These are phyloP conservation scores for Leucocoprinus sp. DNA, from an alignment of 768 basidiomycete genomes.

Conservation along the genomic window DNA sequence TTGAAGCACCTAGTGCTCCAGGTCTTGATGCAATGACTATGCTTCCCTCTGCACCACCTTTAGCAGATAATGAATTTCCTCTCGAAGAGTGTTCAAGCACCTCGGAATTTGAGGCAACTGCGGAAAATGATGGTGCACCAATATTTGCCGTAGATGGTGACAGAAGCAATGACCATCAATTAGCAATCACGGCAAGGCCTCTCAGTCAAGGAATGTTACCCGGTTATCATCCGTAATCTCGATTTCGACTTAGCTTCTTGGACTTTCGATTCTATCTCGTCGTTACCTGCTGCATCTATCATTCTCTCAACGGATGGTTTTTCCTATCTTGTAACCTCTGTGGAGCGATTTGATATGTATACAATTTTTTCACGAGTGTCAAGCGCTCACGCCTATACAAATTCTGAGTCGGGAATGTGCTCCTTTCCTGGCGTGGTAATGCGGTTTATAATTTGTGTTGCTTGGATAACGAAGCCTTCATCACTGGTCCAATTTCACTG, in stretches of 20 bases:
- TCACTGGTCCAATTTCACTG: too few relatives aligned
- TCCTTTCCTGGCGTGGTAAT: too few relatives aligned
- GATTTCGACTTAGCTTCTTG: neutral
- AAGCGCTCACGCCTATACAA: too few relatives aligned
- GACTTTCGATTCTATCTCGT: neutral
- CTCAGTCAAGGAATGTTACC: conserved; percentile 13
- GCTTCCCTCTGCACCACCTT: conserved; percentile 43
- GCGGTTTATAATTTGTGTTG: too few relatives aligned
- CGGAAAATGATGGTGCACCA: conserved; percentile 12
- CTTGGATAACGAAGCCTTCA: too few relatives aligned
- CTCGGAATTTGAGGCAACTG: conserved; percentile 8
- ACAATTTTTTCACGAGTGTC: too few relatives aligned
- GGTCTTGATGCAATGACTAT: conserved; percentile 20
- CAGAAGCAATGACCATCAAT: neutral
- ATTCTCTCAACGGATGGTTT: conserved; percentile 1
- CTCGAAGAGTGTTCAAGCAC: conserved; percentile 9
- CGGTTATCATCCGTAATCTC: conserved; percentile 21
- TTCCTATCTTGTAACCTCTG: neutral
- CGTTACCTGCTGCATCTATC: neutral
- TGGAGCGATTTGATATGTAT: too few relatives aligned
- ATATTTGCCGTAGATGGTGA: conserved; percentile 5
- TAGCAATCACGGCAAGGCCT: neutral
- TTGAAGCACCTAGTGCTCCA: conserved; percentile 33
- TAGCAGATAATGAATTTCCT: conserved; percentile 20
- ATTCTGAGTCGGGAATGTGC: too few relatives aligned